Evolutionary conservation across 176 grass and related monocot genomes (phyloP), one percentile per base, ranked within the genome.

Genomic region (Eragrostis curvula): DNA sequence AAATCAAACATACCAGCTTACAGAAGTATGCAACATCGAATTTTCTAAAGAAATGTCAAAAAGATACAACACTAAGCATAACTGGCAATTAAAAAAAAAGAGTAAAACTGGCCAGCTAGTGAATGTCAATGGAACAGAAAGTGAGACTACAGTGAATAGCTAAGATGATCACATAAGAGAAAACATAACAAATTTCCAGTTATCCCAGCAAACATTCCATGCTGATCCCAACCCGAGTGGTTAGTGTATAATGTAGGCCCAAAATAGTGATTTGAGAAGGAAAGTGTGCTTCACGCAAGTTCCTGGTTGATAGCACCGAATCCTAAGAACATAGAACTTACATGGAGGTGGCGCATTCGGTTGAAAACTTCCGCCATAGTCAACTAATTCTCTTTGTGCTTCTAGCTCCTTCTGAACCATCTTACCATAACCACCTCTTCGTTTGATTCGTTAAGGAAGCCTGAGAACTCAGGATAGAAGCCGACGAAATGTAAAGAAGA

Each of bases 351-450:
- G 79, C 21, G 88, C 88, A 79, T 79, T 86, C 0, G 73, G 80
- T 71, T 90, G 84, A 74, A 90, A 90, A 70, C 71, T 18, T 86
- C 81, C 79, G 73, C 92, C 95, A 87, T 98, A 98, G 74, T 98
- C 88, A 41, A 98, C 96, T 55, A 98, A 87, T 56, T 98, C 84
- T 88, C 96, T 93, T 66, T 98, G 96, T 70, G 82, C 90, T 84
- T 98, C 96, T 70, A 98, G 85, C 73, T 98, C 96, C 84, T 60
- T 95, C 81, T 98, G 96, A 74, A 98, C 96, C 86, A 98, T 69
- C 88, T 98, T 98, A 60, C 96, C 96, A 51, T 98, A 98, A 16
- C 96, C 96, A 81, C 96, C 96, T 84, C 96, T 90, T 74, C 88
- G 88, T 90, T 59, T 73, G 43, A 83, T 68, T 86, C 32, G 67